Evolutionary conservation across 1,284 basidiomycete genomes (phyloP).

Genomic region (Pholiota adiposa): DNA sequence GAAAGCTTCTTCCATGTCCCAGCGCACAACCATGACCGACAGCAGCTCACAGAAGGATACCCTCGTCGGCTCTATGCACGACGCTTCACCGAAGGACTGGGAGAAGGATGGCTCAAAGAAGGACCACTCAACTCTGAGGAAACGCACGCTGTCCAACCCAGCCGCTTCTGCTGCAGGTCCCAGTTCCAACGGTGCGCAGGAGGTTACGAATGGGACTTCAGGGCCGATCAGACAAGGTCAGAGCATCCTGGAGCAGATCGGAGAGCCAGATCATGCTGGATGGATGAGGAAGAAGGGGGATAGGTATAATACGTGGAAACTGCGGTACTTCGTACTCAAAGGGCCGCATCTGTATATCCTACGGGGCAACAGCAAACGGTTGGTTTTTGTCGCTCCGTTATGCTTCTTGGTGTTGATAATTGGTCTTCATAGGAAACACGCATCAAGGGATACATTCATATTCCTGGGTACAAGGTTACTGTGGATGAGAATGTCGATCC

Average conservation of each 20-base stretch:
- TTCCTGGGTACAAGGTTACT: conserved; percentile 91
- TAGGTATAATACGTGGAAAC: conserved; percentile 93
- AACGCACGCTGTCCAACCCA: conserved; percentile 51
- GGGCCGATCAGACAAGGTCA: conserved; percentile 59
- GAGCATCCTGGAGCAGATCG: conserved; percentile 87
- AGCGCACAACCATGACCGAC: conserved; percentile 25
- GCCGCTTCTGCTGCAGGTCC: conserved; percentile 12
- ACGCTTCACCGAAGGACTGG: conserved; percentile 11
- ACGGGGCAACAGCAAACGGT: conserved; percentile 73
- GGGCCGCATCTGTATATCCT: conserved; percentile 89
- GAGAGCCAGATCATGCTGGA: conserved; percentile 84
- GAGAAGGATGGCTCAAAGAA: conserved; percentile 16
- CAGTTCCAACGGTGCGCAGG: conserved; percentile 6
- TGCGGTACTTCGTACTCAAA: conserved; percentile 93
- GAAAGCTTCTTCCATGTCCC: conserved; percentile 35
- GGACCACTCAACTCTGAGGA: conserved; percentile 44
- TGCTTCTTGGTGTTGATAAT: neutral
- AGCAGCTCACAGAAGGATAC: conserved; percentile 27
- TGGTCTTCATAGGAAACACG: conserved; percentile 71
- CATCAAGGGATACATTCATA: conserved; percentile 95
- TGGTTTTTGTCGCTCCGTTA: conserved; percentile 33
- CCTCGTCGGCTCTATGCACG: conserved; percentile 1
- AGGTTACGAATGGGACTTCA: conserved; percentile 25
- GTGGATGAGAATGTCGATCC: conserved; percentile 93
- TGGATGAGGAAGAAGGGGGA: conserved; percentile 98